Base-by-base conservation (phyloP, 192 early-diverging fungal genomes). In the Backusella liffmaniae region DNA sequence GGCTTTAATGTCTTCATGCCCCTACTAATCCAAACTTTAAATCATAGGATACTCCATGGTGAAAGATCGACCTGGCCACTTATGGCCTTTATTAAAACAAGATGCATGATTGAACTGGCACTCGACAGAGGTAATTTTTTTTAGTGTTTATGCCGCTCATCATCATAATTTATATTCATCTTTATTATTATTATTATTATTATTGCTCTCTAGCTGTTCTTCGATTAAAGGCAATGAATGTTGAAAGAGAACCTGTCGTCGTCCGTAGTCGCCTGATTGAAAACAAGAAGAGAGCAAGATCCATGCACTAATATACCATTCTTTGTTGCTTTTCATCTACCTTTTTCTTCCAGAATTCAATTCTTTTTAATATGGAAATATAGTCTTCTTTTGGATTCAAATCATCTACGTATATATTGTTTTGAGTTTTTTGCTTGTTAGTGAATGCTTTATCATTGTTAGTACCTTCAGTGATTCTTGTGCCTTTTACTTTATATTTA, bases 31-130 rank as follows among this genome's bases (percentile, higher is more conserved):
- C 15, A 10, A 44, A 44, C 12, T 44, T 16, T 44, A 44, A 0
- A 16, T 16, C 13, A 44, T 56, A 92, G 92, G 92, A 90, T 95
- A 46, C 39, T 86, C 18, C 93, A 94, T 72, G 94, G 94, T n/a
- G 91, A 95, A 75, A 85, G 88, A 66, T 88, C 92, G 3, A 92
- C 92, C 0, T 95, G 94, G 94, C 94, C 94, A 3, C 82, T 88
- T 37, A 70, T 95, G 13, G 84, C 88, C 5, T 79, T 95, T 76
- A 91, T 94, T 71, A 83, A 82, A 30, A 86, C 88, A 59, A 82
- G 94, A n/a, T 88, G 88, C 29, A 86, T 85, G 80, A 87, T 95
- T 65, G 94, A 95, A 79, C 72, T 92, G 29, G 90, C 87, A 30
- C 79, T 95, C 15, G 90, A 95, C 67, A 62, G 81, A 78, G 81